phyloP scores from a whole-genome alignment of 768 basidiomycete genomes.

The Antrodiella citrinella region DNA sequence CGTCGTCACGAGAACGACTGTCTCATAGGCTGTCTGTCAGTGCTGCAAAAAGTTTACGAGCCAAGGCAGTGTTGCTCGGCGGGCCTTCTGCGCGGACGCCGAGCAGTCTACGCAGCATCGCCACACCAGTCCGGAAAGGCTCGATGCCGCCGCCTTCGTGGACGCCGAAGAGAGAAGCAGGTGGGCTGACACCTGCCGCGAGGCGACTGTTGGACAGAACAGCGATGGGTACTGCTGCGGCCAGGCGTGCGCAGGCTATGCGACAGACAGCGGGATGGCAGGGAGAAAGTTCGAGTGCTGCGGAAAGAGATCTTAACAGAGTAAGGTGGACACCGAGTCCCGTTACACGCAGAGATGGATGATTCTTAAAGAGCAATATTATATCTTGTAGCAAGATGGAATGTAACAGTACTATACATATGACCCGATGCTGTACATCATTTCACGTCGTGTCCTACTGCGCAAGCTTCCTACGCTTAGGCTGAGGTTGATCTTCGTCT shows the following conservation, averaged over 20 bases:
- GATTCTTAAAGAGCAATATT: too few species aligned
- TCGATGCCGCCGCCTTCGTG: constrained; percentile 75
- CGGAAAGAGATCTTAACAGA: constrained; percentile 55
- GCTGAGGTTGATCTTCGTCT: constrained; percentile 28
- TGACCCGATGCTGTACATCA: background rate
- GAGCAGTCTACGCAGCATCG: background rate
- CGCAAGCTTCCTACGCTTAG: constrained; percentile 55
- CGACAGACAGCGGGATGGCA: constrained; percentile 52
- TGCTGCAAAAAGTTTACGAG: constrained; percentile 74
- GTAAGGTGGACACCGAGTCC: constrained; percentile 67
- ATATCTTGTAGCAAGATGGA: constrained; percentile 1
- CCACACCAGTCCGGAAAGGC: constrained; percentile 25
- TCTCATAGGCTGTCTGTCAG: constrained; percentile 75
- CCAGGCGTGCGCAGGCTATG: constrained; percentile 63
- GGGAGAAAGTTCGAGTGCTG: constrained; percentile 20
- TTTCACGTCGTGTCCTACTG: constrained; percentile 15
- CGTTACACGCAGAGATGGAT: constrained; percentile 27
- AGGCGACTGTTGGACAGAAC: constrained; percentile 66
- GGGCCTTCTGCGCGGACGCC: constrained; percentile 26
- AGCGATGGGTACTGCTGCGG: constrained; percentile 54
- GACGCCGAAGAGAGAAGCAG: constrained; percentile 70
- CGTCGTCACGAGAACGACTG: constrained; percentile 72
- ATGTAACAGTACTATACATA: background rate
- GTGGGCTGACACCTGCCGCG: constrained; percentile 82
- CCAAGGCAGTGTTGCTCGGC: constrained; percentile 61